A percentile compares a stretch with the other conserved stretches of the same genome.
phyloP scores from a whole-genome alignment of 345 rosid species.

The Acer yangbiense region DNA sequence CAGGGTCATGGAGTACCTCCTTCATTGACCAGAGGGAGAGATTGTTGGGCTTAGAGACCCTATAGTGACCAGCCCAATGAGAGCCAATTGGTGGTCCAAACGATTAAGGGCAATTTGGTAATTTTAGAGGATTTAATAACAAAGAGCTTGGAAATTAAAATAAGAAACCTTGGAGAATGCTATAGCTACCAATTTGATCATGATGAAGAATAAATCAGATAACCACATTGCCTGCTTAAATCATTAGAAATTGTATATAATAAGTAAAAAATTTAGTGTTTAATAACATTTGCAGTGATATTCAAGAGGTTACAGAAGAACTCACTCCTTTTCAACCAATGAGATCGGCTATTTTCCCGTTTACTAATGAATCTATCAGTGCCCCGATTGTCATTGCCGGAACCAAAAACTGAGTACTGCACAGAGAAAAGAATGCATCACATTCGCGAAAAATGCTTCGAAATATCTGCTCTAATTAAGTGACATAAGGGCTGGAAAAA shows the following conservation, averaged over 20 bases:
- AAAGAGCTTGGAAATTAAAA: too few species aligned
- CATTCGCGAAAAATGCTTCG: too few species aligned
- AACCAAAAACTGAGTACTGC: constrained; percentile 48
- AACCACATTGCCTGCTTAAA: neutral
- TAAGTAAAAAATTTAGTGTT: too few species aligned
- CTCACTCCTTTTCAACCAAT: constrained; percentile 42
- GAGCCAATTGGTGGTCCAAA: too few species aligned
- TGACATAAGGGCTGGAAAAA: neutral
- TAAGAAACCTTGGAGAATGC: constrained; percentile 45
- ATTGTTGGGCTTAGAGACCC: too few species aligned
- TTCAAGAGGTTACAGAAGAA: neutral
- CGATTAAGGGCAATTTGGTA: too few species aligned
- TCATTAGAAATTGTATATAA: neutral
- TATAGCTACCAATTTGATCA: constrained; percentile 51
- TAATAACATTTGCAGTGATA: constrained; percentile 22
- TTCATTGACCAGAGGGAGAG: constrained; percentile 25
- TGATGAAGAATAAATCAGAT: constrained; percentile 20
- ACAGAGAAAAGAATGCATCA: neutral
- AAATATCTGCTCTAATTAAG: too few species aligned
- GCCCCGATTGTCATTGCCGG: constrained; percentile 42
- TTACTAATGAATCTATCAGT: constrained; percentile 32
- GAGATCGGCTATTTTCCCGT: constrained; percentile 36
- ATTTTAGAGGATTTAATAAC: too few species aligned
- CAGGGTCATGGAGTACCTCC: too few species aligned
- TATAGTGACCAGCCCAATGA: too few species aligned